Conservation (phyloP, 2,329 filamentous ascomycete species). For the Epichloe sp. region DNA sequence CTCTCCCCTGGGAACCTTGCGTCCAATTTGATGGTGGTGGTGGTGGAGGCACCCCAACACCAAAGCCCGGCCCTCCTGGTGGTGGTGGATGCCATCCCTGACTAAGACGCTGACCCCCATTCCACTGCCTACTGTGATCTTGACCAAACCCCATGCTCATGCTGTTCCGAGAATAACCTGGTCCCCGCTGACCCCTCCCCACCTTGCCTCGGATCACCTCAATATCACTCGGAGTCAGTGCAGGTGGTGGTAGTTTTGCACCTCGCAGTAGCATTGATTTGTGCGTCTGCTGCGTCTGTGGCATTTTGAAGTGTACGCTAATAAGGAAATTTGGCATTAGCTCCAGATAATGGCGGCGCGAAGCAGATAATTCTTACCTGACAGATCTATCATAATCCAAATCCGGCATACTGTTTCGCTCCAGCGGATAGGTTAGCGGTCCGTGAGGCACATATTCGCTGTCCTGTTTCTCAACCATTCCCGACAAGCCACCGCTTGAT, state of each 20-base stretch:
- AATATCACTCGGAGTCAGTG: constrained; percentile 63
- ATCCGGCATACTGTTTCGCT: constrained; percentile 56
- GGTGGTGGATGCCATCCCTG: constrained; percentile 16
- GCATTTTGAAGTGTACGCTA: constrained; percentile 79
- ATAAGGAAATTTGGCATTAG: neutral
- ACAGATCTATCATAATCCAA: constrained; percentile 79
- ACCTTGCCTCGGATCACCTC: constrained; percentile 57
- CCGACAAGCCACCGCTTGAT: constrained; percentile 64
- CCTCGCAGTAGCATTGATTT: constrained; percentile 92
- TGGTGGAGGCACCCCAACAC: constrained; percentile 1
- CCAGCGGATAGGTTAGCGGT: constrained; percentile 64
- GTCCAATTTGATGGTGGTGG: constrained; percentile 5
- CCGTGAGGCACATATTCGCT: constrained; percentile 69
- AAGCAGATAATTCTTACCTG: constrained; percentile 39
- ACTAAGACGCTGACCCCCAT: constrained; percentile 1
- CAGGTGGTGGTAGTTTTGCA: constrained; percentile 57
- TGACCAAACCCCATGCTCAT: neutral
- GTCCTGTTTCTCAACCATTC: constrained; percentile 68
- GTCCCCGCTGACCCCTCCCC: constrained; percentile 28
- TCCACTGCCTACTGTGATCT: neutral
- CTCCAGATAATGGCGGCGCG: neutral
- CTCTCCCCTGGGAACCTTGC: neutral
- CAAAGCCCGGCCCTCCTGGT: constrained; percentile 12
- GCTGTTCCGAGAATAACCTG: constrained; percentile 14
- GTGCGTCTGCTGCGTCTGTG: constrained; percentile 57